Percentiles rank a stretch among this genome's conserved stretches.
phyloP scores from a whole-genome alignment of 495 filamentous ascomycete genomes.

The Astrothelium macrocarpum region DNA sequence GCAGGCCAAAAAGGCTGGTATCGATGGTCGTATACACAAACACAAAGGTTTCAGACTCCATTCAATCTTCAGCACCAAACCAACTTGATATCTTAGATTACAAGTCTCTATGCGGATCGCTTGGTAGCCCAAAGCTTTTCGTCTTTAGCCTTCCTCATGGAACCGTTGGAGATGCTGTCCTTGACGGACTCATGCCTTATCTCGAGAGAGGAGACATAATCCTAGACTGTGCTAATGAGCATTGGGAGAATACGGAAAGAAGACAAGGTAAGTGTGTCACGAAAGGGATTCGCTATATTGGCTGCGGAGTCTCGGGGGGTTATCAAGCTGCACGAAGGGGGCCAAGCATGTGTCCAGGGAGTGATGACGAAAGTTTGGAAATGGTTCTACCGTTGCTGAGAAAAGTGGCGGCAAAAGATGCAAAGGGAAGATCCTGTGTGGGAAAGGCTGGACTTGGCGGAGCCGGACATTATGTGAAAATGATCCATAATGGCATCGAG shows the following conservation, averaged over 20 bases:
- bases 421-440: conserved; percentile 51
- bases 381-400: conserved; percentile 55
- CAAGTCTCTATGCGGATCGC: conserved; percentile 16
- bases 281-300: conserved; percentile 54
- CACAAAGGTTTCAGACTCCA: conserved; percentile 17
- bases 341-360: conserved; percentile 57
- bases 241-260: conserved; percentile 57
- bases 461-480: conserved; percentile 65
- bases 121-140: conserved; percentile 35
- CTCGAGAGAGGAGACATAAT: conserved; percentile 58
- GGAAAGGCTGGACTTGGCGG: conserved; percentile 52
- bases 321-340: conserved; percentile 59
- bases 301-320: conserved; percentile 59
- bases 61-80: conserved; percentile 26
- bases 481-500: conserved; percentile 71
- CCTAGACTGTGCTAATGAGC: conserved; percentile 62
- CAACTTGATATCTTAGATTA: conserved; percentile 8
- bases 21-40: conserved; percentile 30
- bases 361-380: conserved; percentile 46
- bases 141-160: conserved; percentile 64
- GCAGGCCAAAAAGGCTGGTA: conserved; percentile 28
- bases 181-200: conserved; percentile 46
- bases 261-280: conserved; percentile 47
- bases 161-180: conserved; percentile 54
- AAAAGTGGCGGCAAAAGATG: conserved; percentile 51